A percentile compares a stretch with the other conserved stretches of the same genome.
Conservation (phyloP, 768 basidiomycete species). For the Macrolepiota dolichaula region DNA sequence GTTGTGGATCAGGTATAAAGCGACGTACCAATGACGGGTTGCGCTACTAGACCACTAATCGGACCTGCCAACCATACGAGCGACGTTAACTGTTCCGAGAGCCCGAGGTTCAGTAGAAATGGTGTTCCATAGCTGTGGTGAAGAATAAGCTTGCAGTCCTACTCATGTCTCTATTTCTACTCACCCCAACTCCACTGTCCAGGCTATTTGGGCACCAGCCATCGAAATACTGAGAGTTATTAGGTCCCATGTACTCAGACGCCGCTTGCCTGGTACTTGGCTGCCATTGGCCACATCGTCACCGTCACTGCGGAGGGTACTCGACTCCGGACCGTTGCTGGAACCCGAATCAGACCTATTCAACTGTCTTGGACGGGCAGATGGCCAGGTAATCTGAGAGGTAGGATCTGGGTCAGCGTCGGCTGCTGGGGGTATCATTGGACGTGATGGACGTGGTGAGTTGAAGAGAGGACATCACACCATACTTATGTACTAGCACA, state of each 20-base stretch:
- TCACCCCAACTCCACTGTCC: slow-evolving; percentile 94
- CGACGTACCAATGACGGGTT: slow-evolving; percentile 88
- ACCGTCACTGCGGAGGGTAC: slow-evolving; percentile 13
- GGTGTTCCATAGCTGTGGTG: slow-evolving; percentile 86
- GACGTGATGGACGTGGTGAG: slow-evolving; percentile 3
- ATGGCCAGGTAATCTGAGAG: slow-evolving; percentile 77
- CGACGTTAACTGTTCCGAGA: slow-evolving; percentile 88
- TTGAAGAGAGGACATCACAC: not conserved
- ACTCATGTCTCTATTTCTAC: slow-evolving; percentile 20
- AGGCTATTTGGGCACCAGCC: slow-evolving; percentile 92
- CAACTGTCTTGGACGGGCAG: slow-evolving; percentile 27
- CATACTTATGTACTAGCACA: not conserved
- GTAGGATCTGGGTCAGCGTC: slow-evolving; percentile 71
- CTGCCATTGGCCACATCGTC: slow-evolving; percentile 14
- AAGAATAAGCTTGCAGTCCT: not conserved
- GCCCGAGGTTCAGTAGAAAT: slow-evolving; percentile 65
- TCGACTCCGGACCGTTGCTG: slow-evolving; percentile 6
- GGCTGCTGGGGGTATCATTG: slow-evolving; percentile 62
- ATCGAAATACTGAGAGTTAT: slow-evolving; percentile 86
- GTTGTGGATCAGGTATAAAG: slow-evolving; percentile 15
- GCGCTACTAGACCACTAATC: slow-evolving; percentile 91
- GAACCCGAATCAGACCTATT: slow-evolving; percentile 23
- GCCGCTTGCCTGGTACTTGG: slow-evolving; percentile 29
- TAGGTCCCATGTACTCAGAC: slow-evolving; percentile 63
- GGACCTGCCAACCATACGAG: slow-evolving; percentile 96